phyloP scores from a whole-genome alignment of 2,329 filamentous ascomycete genomes.

The Arthrobotrys conoides region DNA sequence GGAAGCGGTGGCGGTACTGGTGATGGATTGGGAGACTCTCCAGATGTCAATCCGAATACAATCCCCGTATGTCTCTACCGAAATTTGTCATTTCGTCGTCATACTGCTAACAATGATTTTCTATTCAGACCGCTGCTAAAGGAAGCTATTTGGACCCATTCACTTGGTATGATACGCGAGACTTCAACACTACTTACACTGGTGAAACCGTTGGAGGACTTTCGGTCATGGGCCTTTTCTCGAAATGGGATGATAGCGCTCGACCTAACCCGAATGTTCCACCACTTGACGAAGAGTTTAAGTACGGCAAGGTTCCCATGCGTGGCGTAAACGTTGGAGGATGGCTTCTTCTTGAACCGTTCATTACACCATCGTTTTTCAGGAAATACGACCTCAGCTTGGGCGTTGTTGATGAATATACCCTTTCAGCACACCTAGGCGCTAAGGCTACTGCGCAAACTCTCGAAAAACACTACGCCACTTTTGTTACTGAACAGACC shows the following conservation, averaged over 20 bases:
- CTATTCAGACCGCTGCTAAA: conserved; percentile 65
- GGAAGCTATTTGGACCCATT: conserved; percentile 89
- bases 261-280: conserved; percentile 85
- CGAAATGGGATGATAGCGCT: conserved; percentile 85
- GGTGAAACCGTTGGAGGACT: conserved; percentile 85
- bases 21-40: conserved; percentile 67
- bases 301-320: conserved; percentile 83
- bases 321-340: conserved; percentile 93
- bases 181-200: conserved; percentile 96
- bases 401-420: conserved; percentile 89
- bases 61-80: conserved; percentile 68
- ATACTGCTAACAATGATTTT: conserved; percentile 53
- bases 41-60: conserved; percentile 68
- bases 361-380: conserved; percentile 95
- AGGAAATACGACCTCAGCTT: conserved; percentile 67
- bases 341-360: conserved; percentile 94
- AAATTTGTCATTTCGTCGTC: not conserved
- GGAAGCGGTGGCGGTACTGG: conserved; percentile 63
- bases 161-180: conserved; percentile 88
- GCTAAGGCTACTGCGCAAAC: conserved; percentile 74
- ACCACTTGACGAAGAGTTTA: conserved; percentile 79
- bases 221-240: conserved; percentile 90
- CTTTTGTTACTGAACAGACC: conserved; percentile 86
- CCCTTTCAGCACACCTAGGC: conserved; percentile 80
- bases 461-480: conserved; percentile 91